phyloP scores from a whole-genome alignment of 768 basidiomycete species.

The Boletus coccyginus region DNA sequence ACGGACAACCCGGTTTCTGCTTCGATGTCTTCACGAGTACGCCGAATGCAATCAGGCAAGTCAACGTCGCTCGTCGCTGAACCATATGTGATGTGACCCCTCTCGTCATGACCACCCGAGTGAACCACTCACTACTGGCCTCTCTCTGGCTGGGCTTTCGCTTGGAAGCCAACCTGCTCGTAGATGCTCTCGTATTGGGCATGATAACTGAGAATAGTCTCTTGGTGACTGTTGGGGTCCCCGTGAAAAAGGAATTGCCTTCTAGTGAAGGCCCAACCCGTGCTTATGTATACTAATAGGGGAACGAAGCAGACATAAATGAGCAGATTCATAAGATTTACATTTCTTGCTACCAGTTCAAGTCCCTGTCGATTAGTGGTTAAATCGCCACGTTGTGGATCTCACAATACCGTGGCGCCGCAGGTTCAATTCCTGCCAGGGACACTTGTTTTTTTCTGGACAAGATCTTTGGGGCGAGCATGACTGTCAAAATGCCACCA shows the following conservation, averaged over 20 bases:
- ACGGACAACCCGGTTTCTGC: background rate
- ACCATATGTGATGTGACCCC: background rate
- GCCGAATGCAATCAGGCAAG: background rate
- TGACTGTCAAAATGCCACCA: background rate
- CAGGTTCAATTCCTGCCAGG: conserved; percentile 37
- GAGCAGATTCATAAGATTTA: background rate
- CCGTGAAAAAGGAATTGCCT: background rate
- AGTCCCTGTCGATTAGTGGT: conserved; percentile 44
- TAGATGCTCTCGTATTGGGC: conserved; percentile 14
- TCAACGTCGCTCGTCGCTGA: conserved; percentile 3
- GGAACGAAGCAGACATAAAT: too few species aligned
- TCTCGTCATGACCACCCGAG: too few species aligned
- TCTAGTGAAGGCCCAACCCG: too few species aligned
- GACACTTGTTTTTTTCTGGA: conserved; percentile 26
- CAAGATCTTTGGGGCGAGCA: too few species aligned
- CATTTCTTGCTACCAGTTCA: background rate
- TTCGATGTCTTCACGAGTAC: background rate
- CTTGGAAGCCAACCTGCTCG: background rate
- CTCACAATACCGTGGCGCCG: conserved; percentile 36
- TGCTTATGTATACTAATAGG: too few species aligned
- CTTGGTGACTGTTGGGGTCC: background rate
- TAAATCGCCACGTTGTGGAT: conserved; percentile 42
- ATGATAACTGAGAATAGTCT: background rate
- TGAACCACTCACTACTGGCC: background rate
- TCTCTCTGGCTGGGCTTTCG: background rate